Base-by-base conservation (phyloP, 805 yeast genomes). In the Saccharomycopsis schoenii region DNA sequence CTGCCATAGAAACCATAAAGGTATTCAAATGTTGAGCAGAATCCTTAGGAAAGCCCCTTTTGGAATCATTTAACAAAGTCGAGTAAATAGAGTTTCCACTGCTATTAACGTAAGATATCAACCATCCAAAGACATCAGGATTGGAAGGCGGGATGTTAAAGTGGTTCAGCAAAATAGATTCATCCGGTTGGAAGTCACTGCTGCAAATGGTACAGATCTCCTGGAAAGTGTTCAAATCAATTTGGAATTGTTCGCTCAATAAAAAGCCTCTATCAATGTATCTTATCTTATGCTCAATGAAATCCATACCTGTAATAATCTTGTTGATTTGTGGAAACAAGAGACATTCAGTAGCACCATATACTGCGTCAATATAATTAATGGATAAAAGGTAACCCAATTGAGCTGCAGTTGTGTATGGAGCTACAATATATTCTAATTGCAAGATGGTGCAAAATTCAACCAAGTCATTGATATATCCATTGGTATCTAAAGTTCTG, bases 121-220 rank as follows among this genome's bases (percentile, higher is more conserved):
- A 59, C 65, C 65, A 62, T 55, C 54, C 52, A 57, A 62, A 62
- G 25, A 21, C 25, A 47, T 64, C 67, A 65, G 62, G 61, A 24
- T 19, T 36, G 15, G 57, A 42, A 25, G 64, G 60, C 29, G 39
- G 55, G 17, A 37, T 55, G 15, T 55, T 57, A 40, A 60, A 60
- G 36, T 50, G 55, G 17, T 40, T 29, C 9, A 83, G 79, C 66
- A 91, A 79, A 24, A 47, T 24, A 47, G 52, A 47, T 0, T 86
- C 80, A 39, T 71, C 72, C 15, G 89, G 89, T 68, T 89, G 96
- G 60, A 86, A 75, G 43, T 81, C 83, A 69, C 89, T 87, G 2
- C 97, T 97, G 19, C 86, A 85, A 68, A 88, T 83, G 70, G 89
- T 78, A 47, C 92, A 78, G 55, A 89, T 80, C 66, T 93, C 97